Percentiles rank a stretch among this genome's conserved stretches.
phyloP scores from a whole-genome alignment of 345 rosid genomes.

The Salix arbutifolia region DNA sequence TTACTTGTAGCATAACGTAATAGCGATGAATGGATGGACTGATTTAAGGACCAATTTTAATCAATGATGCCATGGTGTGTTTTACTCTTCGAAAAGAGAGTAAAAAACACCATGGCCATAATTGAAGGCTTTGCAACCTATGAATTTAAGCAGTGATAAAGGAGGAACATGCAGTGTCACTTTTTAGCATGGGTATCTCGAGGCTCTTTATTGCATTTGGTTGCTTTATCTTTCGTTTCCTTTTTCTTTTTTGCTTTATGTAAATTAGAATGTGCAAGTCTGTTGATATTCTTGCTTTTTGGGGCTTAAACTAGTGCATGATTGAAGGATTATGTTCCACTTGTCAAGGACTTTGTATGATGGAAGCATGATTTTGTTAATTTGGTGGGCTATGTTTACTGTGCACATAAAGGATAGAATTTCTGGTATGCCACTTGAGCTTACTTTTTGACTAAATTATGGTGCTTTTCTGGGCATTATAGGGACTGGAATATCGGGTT shows the following conservation, averaged over 20 bases:
- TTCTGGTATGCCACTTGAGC: neutral
- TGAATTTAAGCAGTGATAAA: neutral
- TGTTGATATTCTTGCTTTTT: neutral
- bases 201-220: neutral
- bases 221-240: neutral
- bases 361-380: constrained; percentile 22
- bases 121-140: neutral
- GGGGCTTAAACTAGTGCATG: constrained; percentile 29
- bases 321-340: constrained; percentile 33
- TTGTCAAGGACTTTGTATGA: constrained; percentile 4
- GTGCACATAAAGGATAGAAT: neutral
- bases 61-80: neutral
- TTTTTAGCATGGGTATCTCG: neutral
- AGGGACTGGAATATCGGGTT: neutral
- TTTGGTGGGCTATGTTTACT: too few species aligned
- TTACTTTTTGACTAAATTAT: neutral
- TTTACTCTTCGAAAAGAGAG: too few species aligned
- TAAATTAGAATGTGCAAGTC: neutral
- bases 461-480: neutral
- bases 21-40: too few species aligned
- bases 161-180: neutral
- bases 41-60: too few species aligned
- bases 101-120: neutral
- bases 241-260: neutral
- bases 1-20: too few species aligned